A percentile compares a stretch with the other conserved stretches of the same genome.
Evolutionary conservation across 2,329 filamentous ascomycete species (phyloP).

Genomic region (Triangularia verruculosa): DNA sequence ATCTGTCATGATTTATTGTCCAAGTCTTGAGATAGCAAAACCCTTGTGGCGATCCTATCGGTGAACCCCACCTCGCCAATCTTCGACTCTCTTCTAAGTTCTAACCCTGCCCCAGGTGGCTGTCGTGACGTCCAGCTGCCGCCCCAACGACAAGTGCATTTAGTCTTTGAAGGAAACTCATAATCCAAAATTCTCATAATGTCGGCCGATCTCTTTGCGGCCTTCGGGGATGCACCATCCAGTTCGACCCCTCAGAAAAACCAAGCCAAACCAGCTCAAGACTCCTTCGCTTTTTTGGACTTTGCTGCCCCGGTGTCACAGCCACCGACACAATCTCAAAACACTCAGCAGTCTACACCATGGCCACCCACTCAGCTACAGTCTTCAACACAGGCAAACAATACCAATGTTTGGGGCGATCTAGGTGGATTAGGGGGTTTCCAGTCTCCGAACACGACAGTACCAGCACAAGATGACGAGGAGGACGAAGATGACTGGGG

Average conservation of each 20-base stretch:
- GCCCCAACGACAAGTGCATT: background rate
- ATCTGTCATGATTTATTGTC: background rate
- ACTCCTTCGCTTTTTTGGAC: conserved; percentile 34
- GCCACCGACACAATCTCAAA: conserved; percentile 14
- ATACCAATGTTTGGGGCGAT: conserved; percentile 28
- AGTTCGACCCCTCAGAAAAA: conserved; percentile 31
- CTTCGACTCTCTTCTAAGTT: background rate
- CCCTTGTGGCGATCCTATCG: background rate
- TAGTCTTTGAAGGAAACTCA: background rate
- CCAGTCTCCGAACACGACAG: conserved; percentile 7
- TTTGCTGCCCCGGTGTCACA: conserved; percentile 23
- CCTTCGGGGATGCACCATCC: conserved; percentile 53
- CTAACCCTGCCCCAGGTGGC: background rate
- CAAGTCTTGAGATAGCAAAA: background rate
- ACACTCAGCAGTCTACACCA: conserved; percentile 21
- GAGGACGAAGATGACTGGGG: conserved; percentile 65
- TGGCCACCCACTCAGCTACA: conserved; percentile 28
- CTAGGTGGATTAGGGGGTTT: conserved; percentile 13
- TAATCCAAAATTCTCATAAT: conserved; percentile 36
- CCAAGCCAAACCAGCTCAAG: conserved; percentile 23
- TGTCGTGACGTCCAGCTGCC: background rate
- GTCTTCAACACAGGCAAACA: conserved; percentile 18
- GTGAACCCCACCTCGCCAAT: background rate
- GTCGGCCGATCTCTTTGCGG: conserved; percentile 65
- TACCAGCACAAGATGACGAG: conserved; percentile 43